These are phyloP conservation scores for Leucoagaricus sp. DNA, from an alignment of 1,284 basidiomycete genomes.

Conservation along the genomic window DNA sequence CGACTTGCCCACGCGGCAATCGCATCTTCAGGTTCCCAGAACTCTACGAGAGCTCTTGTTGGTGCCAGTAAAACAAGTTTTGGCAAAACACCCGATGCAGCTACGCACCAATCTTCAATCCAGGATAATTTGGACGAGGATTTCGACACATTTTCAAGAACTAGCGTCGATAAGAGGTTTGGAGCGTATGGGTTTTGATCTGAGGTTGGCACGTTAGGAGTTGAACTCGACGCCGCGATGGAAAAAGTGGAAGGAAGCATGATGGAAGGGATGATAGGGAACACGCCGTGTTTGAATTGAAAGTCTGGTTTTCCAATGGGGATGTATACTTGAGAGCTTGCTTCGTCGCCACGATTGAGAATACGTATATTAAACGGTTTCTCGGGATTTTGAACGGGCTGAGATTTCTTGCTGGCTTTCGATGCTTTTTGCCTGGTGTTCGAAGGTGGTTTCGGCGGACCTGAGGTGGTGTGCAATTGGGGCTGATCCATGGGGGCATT, in stretches of 20 bases:
- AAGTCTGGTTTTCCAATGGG: conserved; percentile 28
- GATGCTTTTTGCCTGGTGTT: not conserved
- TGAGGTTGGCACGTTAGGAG: no score
- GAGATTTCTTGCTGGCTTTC: not conserved
- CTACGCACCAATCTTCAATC: conserved; percentile 46
- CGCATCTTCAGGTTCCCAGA: conserved; percentile 45
- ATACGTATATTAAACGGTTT: conserved; percentile 8
- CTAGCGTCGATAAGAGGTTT: conserved; percentile 50
- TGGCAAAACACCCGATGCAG: conserved; percentile 38
- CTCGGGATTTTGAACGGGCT: not conserved
- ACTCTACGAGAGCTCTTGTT: conserved; percentile 58
- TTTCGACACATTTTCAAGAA: conserved; percentile 61
- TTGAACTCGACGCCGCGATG: conserved; percentile 16
- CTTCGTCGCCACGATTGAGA: no score
- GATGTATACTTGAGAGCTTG: not conserved
- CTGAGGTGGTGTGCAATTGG: not conserved
- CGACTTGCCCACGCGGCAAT: conserved; percentile 53
- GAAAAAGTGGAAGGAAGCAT: conserved; percentile 16
- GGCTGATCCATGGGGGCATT: not conserved
- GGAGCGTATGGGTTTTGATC: conserved; percentile 33
- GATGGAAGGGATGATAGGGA: conserved; percentile 30
- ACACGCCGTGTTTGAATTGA: conserved; percentile 43
- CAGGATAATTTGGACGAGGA: conserved; percentile 44
- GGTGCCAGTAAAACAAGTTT: conserved; percentile 38
- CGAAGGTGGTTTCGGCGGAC: not conserved